Evolutionary conservation across 1,284 basidiomycete genomes (phyloP).

Genomic region (Ustilago crameri): DNA sequence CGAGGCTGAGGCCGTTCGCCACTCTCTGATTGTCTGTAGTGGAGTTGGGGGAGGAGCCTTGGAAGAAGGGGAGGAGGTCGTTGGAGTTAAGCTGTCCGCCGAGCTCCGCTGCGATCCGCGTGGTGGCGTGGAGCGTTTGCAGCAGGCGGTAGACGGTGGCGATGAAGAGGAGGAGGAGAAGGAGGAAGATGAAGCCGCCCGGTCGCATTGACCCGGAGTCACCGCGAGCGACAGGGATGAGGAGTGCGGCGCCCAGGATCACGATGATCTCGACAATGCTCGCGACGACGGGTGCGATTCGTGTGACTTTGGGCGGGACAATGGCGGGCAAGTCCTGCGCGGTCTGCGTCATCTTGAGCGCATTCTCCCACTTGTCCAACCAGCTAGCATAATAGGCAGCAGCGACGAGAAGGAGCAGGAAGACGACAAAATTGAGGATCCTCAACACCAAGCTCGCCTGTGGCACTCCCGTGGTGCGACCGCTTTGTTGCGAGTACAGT

Average conservation of each 20-base stretch:
- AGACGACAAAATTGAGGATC: constrained; percentile 52
- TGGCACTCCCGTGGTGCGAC: constrained; percentile 37
- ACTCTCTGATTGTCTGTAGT: constrained; percentile 29
- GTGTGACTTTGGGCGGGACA: constrained; percentile 31
- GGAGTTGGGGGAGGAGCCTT: constrained; percentile 20
- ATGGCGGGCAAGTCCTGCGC: constrained; percentile 37
- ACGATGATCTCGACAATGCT: constrained; percentile 40
- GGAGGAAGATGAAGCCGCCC: constrained; percentile 47
- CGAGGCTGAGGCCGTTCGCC: constrained; percentile 31
- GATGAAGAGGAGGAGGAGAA: constrained; percentile 48
- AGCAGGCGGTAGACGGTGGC: constrained; percentile 42
- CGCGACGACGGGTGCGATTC: constrained; percentile 44
- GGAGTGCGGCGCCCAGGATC: constrained; percentile 44
- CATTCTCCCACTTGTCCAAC: constrained; percentile 43
- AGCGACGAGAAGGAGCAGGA: constrained; percentile 47
- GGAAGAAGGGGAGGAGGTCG: constrained; percentile 48
- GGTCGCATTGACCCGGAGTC: constrained; percentile 36
- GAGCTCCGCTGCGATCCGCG: constrained; percentile 29
- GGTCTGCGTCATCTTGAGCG: constrained; percentile 35
- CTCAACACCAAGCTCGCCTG: constrained; percentile 34
- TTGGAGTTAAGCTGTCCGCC: constrained; percentile 24
- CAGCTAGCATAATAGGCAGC: constrained; percentile 43
- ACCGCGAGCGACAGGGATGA: constrained; percentile 52
- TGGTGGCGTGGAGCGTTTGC: constrained; percentile 47
- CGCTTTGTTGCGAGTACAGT: constrained; percentile 42